phyloP scores from a whole-genome alignment of 2,329 filamentous ascomycete genomes.

The Huntiella decipiens region DNA sequence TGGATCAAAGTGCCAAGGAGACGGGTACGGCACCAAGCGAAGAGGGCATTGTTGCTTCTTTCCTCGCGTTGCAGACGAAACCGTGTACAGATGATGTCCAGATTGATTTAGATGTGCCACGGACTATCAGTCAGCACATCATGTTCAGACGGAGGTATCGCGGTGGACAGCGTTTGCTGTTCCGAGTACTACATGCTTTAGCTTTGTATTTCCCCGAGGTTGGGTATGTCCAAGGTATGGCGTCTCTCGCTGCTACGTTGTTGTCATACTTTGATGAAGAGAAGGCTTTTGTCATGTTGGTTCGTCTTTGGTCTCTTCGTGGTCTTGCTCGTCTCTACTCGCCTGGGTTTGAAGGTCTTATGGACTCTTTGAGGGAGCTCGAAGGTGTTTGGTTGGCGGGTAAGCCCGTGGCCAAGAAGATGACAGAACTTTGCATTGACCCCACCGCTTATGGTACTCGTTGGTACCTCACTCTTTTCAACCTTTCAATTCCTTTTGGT shows the following conservation, averaged over 20 bases:
- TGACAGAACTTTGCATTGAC: conserved; percentile 61
- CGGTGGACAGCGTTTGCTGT: conserved; percentile 78
- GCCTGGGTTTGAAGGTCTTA: conserved; percentile 67
- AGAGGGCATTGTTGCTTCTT: conserved; percentile 51
- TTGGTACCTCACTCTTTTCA: conserved; percentile 96
- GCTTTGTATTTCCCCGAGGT: conserved; percentile 80
- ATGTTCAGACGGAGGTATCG: conserved; percentile 90
- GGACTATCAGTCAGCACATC: conserved; percentile 87
- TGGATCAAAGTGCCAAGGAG: conserved; percentile 55
- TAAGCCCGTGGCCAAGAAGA: conserved; percentile 59
- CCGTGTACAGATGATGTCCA: conserved; percentile 82
- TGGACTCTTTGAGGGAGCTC: conserved; percentile 71
- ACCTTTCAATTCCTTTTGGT: conserved; percentile 84
- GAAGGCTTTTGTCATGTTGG: conserved; percentile 83
- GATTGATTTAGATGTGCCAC: conserved; percentile 90
- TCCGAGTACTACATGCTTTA: conserved; percentile 79
- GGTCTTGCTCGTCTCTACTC: conserved; percentile 73
- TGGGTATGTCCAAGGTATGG: conserved; percentile 97
- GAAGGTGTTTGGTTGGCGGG: conserved; percentile 63
- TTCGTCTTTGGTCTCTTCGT: conserved; percentile 79
- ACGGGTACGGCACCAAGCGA: conserved; percentile 42
- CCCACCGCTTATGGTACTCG: conserved; percentile 87
- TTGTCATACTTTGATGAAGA: conserved; percentile 97
- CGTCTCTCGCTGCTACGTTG: conserved; percentile 73
- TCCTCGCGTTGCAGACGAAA: conserved; percentile 51